Base-by-base conservation (phyloP, 306 rosid species). In the Dalbergia oliveri region DNA sequence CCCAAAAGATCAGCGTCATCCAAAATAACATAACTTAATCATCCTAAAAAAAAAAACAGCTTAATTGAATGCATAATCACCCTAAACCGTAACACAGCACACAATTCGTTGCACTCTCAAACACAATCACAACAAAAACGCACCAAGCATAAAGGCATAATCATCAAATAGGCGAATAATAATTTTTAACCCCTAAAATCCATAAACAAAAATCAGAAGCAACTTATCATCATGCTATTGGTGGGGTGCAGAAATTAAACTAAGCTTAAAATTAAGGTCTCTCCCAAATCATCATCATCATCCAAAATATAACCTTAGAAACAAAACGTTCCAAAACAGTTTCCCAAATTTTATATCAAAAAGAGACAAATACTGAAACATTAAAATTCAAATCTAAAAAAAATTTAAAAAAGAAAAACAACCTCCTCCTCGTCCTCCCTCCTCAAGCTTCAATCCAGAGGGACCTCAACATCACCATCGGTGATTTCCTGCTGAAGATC, bases 391-490 rank as follows among this genome's bases (percentile, higher is more conserved):
- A 15, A n/a, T 13, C 10, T 34, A 34, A 35, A 11, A 64, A 64
- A 14, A 64, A 21, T 21, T 21, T 26, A 26, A 26, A 26, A 26
- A 26, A 26, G 31, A 39, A 65, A 12, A 65, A 21, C 47, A 65
- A 8, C 14, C 8, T 15, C 13, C 14, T 65, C 59, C 10, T 37
- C 60, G n/a, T n/a, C n/a, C 13, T 12, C 37, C 59, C 47, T 57
- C 76, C 41, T 66, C 51, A 53, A 53, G 54, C 54, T 53, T 94
- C 85, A 94, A 13, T 94, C 98, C 79, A 16, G 91, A 13, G 98
- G 97, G 64, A 94, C 73, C 67, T 94, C 98, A 33, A 92, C 90
- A 33, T 92, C 98, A 0, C 94, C 98, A 6, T 94, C 94, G 14
- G 80, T 8, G 3, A 94, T 87, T 75, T 94, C 98, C 85, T 90